These are phyloP conservation scores for Blumeria hordei DNA, from an alignment of 2,329 filamentous ascomycete genomes.

Conservation along the genomic window DNA sequence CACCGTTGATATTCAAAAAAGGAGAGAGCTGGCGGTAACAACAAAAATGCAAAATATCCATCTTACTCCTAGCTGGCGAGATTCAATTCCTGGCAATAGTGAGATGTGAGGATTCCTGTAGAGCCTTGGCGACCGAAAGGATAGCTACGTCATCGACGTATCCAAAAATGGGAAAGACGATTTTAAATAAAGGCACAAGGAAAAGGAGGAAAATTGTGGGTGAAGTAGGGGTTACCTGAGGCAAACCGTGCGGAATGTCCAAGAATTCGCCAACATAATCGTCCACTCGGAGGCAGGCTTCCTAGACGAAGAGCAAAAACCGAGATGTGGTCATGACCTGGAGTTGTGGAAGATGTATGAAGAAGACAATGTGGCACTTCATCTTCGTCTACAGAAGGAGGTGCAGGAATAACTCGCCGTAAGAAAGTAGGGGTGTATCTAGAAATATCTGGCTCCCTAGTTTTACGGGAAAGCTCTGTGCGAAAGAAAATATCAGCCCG, in stretches of 20 bases:
- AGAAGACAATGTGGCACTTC: neutral
- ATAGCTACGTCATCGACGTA: neutral
- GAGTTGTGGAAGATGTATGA: neutral
- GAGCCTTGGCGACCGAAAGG: neutral
- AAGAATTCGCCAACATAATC: neutral
- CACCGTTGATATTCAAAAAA: neutral
- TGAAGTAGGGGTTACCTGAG: too few relatives aligned
- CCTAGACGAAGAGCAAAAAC: neutral
- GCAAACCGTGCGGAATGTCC: neutral
- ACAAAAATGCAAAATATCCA: neutral
- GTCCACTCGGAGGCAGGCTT: neutral
- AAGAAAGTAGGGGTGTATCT: neutral
- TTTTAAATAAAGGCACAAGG: neutral
- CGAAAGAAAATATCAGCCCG: neutral
- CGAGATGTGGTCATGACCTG: neutral
- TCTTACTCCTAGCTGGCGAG: neutral
- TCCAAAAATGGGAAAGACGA: neutral
- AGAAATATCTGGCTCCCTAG: too few relatives aligned
- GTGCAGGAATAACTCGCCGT: neutral
- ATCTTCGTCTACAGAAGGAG: neutral
- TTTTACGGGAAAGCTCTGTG: neutral
- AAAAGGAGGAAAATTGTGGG: neutral
- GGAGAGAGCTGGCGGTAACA: neutral
- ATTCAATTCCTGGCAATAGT: neutral
- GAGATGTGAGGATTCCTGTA: neutral